A percentile compares a stretch with the other conserved stretches of the same genome.
Conservation (phyloP, 164 flowering plant species). For the Berberis thunbergii region DNA sequence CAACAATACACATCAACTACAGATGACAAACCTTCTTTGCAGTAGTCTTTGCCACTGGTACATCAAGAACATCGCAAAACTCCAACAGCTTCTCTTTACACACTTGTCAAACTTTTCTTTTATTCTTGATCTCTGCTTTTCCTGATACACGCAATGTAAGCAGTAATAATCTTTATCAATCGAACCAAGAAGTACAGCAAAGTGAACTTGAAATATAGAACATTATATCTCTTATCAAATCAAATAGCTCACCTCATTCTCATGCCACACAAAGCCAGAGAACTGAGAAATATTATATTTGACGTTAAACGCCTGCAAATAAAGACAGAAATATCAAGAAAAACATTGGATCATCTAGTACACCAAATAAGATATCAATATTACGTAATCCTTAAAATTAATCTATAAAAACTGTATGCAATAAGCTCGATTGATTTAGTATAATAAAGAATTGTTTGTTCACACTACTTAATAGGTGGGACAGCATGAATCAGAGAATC, state of each 20-base stretch:
- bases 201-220: background rate
- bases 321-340: background rate
- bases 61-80: slow-evolving; percentile 74
- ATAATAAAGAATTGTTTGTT: too few species aligned
- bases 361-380: background rate
- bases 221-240: background rate
- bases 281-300: slow-evolving; percentile 51
- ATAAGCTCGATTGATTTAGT: too few species aligned
- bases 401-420: too few species aligned
- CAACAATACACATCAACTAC: background rate
- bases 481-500: too few species aligned
- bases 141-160: slow-evolving; percentile 27
- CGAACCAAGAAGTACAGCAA: background rate
- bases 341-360: background rate
- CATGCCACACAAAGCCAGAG: slow-evolving; percentile 90
- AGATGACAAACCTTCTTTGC: slow-evolving; percentile 58
- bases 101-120: slow-evolving; percentile 73
- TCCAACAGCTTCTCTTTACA: slow-evolving; percentile 60
- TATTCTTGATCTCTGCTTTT: slow-evolving; percentile 54
- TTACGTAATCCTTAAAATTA: too few species aligned
- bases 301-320: background rate
- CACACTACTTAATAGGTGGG: too few species aligned
- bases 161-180: background rate
- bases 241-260: slow-evolving; percentile 51
- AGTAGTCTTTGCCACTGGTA: slow-evolving; percentile 48